phyloP scores from a whole-genome alignment of 768 basidiomycete genomes.

The Dacryopinax primogenitus region DNA sequence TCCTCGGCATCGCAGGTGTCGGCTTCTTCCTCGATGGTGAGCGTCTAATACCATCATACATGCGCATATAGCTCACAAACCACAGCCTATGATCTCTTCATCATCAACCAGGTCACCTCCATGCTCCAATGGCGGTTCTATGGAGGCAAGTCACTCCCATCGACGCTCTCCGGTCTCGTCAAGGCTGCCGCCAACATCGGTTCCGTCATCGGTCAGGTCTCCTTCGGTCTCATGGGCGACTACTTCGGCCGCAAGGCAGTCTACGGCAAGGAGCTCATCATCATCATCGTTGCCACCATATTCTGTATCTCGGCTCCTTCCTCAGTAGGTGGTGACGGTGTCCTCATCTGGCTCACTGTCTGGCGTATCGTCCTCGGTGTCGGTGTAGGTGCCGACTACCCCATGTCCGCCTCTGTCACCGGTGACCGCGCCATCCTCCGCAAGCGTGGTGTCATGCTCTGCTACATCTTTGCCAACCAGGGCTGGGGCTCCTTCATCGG shows the following conservation, averaged over 20 bases:
- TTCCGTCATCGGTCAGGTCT: slow-evolving; percentile 37
- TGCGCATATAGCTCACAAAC: background rate
- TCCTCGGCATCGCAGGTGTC: slow-evolving; percentile 50
- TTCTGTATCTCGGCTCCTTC: slow-evolving; percentile 54
- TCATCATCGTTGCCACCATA: slow-evolving; percentile 69
- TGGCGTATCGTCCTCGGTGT: slow-evolving; percentile 65
- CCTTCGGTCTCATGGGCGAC: slow-evolving; percentile 31
- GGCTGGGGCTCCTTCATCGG: slow-evolving; percentile 66
- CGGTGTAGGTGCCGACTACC: slow-evolving; percentile 70
- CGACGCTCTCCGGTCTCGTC: slow-evolving; percentile 46
- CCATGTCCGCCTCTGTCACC: slow-evolving; percentile 53
- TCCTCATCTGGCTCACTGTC: slow-evolving; percentile 48
- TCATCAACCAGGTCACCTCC: slow-evolving; percentile 12
- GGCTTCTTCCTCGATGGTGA: slow-evolving; percentile 61
- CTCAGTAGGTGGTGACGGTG: slow-evolving; percentile 28
- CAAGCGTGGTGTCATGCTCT: slow-evolving; percentile 59
- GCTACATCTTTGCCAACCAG: slow-evolving; percentile 64
- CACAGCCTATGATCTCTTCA: slow-evolving; percentile 13
- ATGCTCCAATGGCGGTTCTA: slow-evolving; percentile 7
- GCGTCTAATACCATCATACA: slow-evolving; percentile 16
- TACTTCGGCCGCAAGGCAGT: slow-evolving; percentile 16
- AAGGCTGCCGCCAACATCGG: slow-evolving; percentile 59
- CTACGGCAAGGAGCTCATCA: slow-evolving; percentile 69
- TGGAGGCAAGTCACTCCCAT: slow-evolving; percentile 36
- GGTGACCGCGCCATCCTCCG: slow-evolving; percentile 48